A percentile compares a stretch with the other conserved stretches of the same genome.
phyloP scores from a whole-genome alignment of 2,329 filamentous ascomycete species.

The Colletotrichum coccodes region DNA sequence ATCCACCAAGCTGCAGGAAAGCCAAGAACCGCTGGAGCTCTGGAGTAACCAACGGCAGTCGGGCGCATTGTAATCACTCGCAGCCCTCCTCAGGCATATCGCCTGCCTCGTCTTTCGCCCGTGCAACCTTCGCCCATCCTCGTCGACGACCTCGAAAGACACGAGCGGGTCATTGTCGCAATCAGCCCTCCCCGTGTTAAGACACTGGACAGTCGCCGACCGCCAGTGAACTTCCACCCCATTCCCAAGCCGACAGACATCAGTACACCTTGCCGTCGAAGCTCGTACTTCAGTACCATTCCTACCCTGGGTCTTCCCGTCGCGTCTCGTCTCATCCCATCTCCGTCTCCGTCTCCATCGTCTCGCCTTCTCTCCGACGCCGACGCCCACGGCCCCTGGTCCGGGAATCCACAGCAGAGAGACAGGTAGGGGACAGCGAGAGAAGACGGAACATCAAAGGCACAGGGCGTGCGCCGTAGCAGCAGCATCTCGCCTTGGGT shows the following conservation, averaged over 20 bases:
- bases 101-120: not conserved
- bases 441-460: not conserved
- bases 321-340: conserved; percentile 28
- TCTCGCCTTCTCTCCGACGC: conserved; percentile 16
- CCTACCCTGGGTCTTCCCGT: not conserved
- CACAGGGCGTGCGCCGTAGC: conserved; percentile 13
- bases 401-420: not conserved
- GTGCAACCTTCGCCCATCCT: not conserved
- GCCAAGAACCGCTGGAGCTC: not conserved
- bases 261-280: not conserved
- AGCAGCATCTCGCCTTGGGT: not conserved
- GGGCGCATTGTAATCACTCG: conserved; percentile 3
- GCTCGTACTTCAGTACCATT: not conserved
- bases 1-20: conserved; percentile 4
- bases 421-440: not conserved
- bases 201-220: not conserved
- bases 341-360: conserved; percentile 15
- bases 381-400: conserved; percentile 19
- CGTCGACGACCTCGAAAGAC: not conserved
- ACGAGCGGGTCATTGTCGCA: not conserved
- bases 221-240: not conserved
- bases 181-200: not conserved
- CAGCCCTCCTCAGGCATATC: not conserved
- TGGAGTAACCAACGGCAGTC: conserved; percentile 5
- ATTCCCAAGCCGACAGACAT: not conserved